Evolutionary conservation across 164 flowering plant species (phyloP), one percentile per base, ranked within the genome.

Genomic region (Sextonia rubra): DNA sequence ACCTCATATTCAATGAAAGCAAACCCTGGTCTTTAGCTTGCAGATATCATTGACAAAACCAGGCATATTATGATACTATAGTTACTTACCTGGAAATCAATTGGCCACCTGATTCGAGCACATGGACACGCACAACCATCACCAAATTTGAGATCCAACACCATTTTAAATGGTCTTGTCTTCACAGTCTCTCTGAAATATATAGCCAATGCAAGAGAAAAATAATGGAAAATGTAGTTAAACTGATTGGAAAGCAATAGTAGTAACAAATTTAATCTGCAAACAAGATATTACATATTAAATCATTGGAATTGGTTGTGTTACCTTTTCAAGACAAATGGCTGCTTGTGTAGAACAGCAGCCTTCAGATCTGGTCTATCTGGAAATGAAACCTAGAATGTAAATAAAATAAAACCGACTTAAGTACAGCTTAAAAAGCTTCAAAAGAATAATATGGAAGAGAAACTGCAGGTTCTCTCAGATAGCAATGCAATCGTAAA

Each of bases 61-160:
- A 52, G 58, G 7, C 58, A 52, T 52, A 18, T 52, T 52, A 20
- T 52, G n/a, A 52, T 20, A 63, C 25, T 69, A 47, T 44, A 44
- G 70, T 8, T 60, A 61, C 84, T 86, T 80, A 94, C 98, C 96
- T 86, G 75, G 66, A 88, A 90, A 80, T 89, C 81, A 73, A 94
- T 79, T 18, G 97, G 92, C 76, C 89, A 71, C 71, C 79, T 87
- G 27, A 94, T 80, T 67, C 77, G 74, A 60, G 83, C 74, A 77
- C 55, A 71, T 22, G 75, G 67, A 78, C 96, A 91, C 44, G 85
- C 88, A 84, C 96, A 92, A 60, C 94, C 94, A 74, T 90, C 96
- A 67, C 83, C 83, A 60, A 90, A 92, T 73, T 88, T 88, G 75
- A 92, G 79, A 68, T 82, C 88, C 89, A 94, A 30, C 70, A 80